Evolutionary conservation across 768 basidiomycete genomes (phyloP).

Genomic region (Amyloporia xantha): DNA sequence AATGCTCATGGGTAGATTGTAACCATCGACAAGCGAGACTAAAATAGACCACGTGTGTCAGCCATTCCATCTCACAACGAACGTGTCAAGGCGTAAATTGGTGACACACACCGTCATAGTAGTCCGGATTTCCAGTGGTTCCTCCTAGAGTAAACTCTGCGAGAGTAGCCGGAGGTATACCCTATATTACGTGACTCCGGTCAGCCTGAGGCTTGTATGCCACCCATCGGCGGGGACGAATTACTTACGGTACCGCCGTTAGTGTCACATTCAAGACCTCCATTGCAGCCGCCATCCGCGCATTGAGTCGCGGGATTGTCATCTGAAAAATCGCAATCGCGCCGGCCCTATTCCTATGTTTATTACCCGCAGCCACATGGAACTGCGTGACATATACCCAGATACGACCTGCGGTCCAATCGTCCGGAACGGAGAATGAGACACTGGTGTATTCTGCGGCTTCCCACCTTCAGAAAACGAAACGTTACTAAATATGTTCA

Average conservation of each 20-base stretch:
- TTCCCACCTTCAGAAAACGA: slow-evolving; percentile 21
- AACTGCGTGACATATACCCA: slow-evolving; percentile 21
- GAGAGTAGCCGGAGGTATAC: slow-evolving; percentile 29
- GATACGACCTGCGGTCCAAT: slow-evolving; percentile 34
- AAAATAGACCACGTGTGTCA: neutral
- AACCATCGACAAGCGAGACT: slow-evolving; percentile 28
- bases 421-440: slow-evolving; percentile 30
- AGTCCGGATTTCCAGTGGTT: slow-evolving; percentile 20
- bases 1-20: slow-evolving; percentile 29
- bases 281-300: slow-evolving; percentile 34
- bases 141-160: slow-evolving; percentile 32
- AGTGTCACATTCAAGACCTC: slow-evolving; percentile 32
- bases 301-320: slow-evolving; percentile 30
- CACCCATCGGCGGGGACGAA: no score
- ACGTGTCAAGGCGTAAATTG: neutral
- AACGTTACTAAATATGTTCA: no score
- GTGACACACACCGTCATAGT: slow-evolving; percentile 24
- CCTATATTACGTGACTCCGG: no score
- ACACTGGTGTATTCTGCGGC: slow-evolving; percentile 22
- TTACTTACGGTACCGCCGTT: slow-evolving; percentile 29
- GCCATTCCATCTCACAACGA: neutral
- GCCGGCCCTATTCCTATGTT: slow-evolving; percentile 24
- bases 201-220: no score
- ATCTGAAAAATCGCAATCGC: slow-evolving; percentile 31
- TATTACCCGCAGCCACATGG: no score